Evolutionary conservation across 1,139 yeast species (phyloP), one percentile per base, ranked within the genome.

Genomic region (Saccharomyces hybrid): DNA sequence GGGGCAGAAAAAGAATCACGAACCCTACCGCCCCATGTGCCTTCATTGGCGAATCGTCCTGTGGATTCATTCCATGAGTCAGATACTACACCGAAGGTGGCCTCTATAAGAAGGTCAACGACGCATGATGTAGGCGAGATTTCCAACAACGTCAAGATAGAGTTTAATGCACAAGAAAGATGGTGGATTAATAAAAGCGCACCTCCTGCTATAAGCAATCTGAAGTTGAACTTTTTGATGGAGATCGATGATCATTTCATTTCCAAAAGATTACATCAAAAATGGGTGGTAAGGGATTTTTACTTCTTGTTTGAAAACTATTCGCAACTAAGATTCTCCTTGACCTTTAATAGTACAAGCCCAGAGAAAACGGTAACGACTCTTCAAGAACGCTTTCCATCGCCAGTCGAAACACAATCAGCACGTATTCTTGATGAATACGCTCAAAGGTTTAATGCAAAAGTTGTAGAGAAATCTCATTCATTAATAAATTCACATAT

Each of bases 221-320:
- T 73, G 72, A 47, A 80, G 78, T 1, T 76, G 11, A 67, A 66
- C 49, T 67, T 59, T 50, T 71, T 80, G 11, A 83, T 72, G 69
- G 96, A 89, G 66, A 78, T 83, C 28, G 97, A 89, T 53, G 80
- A 82, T 25, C 73, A 78, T 56, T 67, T 71, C 20, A 72, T 84
- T 13, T 63, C 63, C 14, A 86, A 85, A 65, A 80, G 96, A 61
- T 82, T 82, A 11, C 81, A 81, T 26, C 73, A 79, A 49, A 63
- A 63, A 4, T 70, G 82, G 51, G 71, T 76, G 5, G 77, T 80
- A 57, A 77, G 85, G 55, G 93, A 87, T 60, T 83, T 86, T 62
- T 89, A 88, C 68, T 76, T 90, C 16, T 70, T 90, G 49, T 86
- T 84, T 67, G 82, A 80, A 58, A 95, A 88, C 66, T 82, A 86